These are phyloP conservation scores for Paradendryphiella salina DNA, from an alignment of 2,329 filamentous ascomycete genomes.

Conservation along the genomic window DNA sequence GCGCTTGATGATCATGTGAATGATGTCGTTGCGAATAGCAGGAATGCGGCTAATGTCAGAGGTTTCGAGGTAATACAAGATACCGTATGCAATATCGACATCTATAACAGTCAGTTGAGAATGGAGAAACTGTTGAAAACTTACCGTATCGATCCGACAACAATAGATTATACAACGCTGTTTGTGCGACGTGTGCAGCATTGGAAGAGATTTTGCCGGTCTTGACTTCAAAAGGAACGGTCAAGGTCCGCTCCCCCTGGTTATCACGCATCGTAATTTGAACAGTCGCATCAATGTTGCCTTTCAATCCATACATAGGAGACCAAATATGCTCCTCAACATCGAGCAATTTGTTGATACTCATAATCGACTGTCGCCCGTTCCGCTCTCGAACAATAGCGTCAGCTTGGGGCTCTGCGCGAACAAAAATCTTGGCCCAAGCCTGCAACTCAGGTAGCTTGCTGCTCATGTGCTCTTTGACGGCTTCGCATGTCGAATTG, in stretches of 20 bases:
- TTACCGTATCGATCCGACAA: slow-evolving; percentile 84
- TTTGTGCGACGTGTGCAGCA: slow-evolving; percentile 86
- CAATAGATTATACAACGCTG: slow-evolving; percentile 88
- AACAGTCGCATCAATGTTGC: slow-evolving; percentile 96
- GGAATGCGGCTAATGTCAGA: slow-evolving; percentile 85
- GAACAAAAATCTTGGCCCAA: slow-evolving; percentile 84
- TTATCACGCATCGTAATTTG: slow-evolving; percentile 80
- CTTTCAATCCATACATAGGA: slow-evolving; percentile 94
- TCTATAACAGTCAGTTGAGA: slow-evolving; percentile 55
- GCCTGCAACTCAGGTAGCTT: slow-evolving; percentile 80
- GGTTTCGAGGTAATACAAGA: slow-evolving; percentile 93
- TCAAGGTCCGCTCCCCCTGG: slow-evolving; percentile 67
- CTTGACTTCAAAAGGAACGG: slow-evolving; percentile 93
- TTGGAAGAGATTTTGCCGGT: slow-evolving; percentile 81
- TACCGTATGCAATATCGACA: slow-evolving; percentile 83
- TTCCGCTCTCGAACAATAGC: slow-evolving; percentile 80
- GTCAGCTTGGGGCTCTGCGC: slow-evolving; percentile 67
- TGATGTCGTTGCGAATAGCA: slow-evolving; percentile 81
- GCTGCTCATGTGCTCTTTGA: slow-evolving; percentile 76
- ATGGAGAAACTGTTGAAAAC: slow-evolving; percentile 15
- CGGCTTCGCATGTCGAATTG: slow-evolving; percentile 71
- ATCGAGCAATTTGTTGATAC: slow-evolving; percentile 89
- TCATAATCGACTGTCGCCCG: slow-evolving; percentile 75
- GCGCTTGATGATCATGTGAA: slow-evolving; percentile 95
- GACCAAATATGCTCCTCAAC: slow-evolving; percentile 99